Evolutionary conservation across 2,329 filamentous ascomycete genomes (phyloP).

Genomic region (Apiospora marii): DNA sequence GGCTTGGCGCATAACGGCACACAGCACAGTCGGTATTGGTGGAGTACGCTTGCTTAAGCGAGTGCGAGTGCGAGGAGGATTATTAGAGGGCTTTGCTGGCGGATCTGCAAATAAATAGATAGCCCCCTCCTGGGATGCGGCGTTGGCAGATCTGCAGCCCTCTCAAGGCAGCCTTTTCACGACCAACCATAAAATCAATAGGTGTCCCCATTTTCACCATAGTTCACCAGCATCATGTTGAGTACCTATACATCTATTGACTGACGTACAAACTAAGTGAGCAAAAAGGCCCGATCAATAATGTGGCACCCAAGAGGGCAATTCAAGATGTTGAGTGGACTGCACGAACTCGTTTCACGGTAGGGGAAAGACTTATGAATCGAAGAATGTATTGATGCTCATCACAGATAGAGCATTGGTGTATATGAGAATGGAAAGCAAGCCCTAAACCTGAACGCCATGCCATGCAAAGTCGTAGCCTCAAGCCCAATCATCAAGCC

Average conservation of each 20-base stretch:
- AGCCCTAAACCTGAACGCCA: constrained; percentile 8
- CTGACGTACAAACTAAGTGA: background rate
- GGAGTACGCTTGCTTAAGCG: background rate
- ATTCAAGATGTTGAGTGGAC: background rate
- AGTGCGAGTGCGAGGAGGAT: background rate
- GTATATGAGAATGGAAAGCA: background rate
- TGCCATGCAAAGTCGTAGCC: constrained; percentile 12
- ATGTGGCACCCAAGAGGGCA: background rate
- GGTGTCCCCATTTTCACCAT: background rate
- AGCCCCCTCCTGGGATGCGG: background rate
- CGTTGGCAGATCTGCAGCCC: background rate
- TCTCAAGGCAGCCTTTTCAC: background rate
- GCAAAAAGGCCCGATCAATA: background rate
- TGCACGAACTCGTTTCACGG: background rate
- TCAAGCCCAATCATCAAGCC: background rate
- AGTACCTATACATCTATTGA: background rate
- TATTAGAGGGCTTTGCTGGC: background rate
- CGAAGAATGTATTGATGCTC: constrained; percentile 11
- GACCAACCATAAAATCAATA: background rate
- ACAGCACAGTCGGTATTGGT: background rate
- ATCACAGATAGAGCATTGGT: constrained; percentile 8
- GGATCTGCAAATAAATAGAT: background rate
- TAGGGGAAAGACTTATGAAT: background rate
- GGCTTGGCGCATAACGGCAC: background rate
- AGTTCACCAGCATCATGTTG: background rate